Conservation (phyloP, 1,284 basidiomycete genomes). For the Ceratorhiza oryzae-sativae region DNA sequence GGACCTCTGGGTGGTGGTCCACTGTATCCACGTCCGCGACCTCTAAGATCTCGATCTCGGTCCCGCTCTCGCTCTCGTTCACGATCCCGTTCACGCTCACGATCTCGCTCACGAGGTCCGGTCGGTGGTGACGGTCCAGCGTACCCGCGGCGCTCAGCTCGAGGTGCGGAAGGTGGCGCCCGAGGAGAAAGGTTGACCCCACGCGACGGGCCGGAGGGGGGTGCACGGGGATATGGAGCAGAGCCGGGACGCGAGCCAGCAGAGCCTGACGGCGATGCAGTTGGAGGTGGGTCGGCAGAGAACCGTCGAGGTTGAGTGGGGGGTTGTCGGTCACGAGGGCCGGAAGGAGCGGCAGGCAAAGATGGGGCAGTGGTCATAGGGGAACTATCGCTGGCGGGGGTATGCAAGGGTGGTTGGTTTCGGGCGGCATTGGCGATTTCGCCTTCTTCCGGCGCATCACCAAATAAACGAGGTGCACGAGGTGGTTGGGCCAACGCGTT, state of each 20-base stretch:
- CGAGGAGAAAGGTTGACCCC: conserved; percentile 19
- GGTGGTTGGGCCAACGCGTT: neutral
- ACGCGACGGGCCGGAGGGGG: conserved; percentile 8
- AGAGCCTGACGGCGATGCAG: conserved; percentile 21
- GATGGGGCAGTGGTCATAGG: neutral
- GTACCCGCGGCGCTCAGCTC: conserved; percentile 25
- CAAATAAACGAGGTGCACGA: conserved; percentile 2
- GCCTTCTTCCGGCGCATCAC: conserved; percentile 32
- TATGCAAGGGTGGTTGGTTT: neutral
- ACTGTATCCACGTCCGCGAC: conserved; percentile 4
- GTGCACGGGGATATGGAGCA: neutral
- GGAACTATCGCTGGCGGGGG: conserved; percentile 20
- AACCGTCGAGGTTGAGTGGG: conserved; percentile 33
- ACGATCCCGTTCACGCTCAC: conserved; percentile 20
- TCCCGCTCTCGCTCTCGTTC: conserved; percentile 18
- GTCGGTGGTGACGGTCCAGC: conserved; percentile 8
- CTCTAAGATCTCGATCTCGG: conserved; percentile 14
- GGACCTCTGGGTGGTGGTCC: conserved; percentile 13
- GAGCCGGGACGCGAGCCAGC: neutral
- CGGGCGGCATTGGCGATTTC: conserved; percentile 18
- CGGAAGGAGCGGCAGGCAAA: conserved; percentile 14
- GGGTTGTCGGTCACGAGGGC: conserved; percentile 11
- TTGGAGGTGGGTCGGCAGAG: neutral
- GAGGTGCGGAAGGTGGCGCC: conserved; percentile 26
- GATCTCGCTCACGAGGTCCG: conserved; percentile 23